Evolutionary conservation across 495 filamentous ascomycete species (phyloP).

Genomic region (Xylaria scruposa): DNA sequence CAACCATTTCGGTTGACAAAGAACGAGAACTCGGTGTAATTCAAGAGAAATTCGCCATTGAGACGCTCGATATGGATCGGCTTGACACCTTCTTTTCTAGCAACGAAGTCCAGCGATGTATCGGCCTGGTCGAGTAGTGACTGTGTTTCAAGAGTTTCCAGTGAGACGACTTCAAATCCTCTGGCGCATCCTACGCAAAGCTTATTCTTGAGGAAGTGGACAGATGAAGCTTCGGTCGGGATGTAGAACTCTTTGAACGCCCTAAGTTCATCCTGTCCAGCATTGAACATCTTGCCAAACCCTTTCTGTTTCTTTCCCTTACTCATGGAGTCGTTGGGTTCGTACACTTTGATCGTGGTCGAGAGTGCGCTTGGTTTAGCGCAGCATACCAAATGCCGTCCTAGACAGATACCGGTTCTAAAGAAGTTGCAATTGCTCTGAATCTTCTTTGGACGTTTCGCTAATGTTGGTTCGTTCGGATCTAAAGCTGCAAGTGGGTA

Average conservation of each 20-base stretch:
- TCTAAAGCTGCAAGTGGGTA: constrained; percentile 85
- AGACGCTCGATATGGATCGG: constrained; percentile 98
- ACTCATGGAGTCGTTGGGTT: constrained; percentile 89
- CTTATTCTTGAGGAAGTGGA: constrained; percentile 96
- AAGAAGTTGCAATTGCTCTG: constrained; percentile 98
- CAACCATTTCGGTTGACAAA: constrained; percentile 99
- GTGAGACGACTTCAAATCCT: constrained; percentile 95
- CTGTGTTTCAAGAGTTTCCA: constrained; percentile 97
- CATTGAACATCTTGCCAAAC: constrained; percentile 91
- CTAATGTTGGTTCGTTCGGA: constrained; percentile 74
- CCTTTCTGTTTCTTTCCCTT: constrained; percentile 91
- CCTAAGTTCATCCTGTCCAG: constrained; percentile 90
- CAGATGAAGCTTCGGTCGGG: constrained; percentile 91
- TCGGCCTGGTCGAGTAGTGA: constrained; percentile 97
- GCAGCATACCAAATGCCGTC: constrained; percentile 91
- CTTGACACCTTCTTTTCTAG: constrained; percentile 87
- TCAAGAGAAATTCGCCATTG: constrained; percentile 94
- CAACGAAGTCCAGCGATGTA: constrained; percentile 96
- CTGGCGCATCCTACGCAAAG: constrained; percentile 94
- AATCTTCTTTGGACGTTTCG: constrained; percentile 95
- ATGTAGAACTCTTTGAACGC: constrained; percentile 99
- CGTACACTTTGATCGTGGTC: constrained; percentile 96
- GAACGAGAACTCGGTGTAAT: constrained; percentile 98
- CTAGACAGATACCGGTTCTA: constrained; percentile 93
- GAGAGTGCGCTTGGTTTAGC: constrained; percentile 90